Evolutionary conservation across 2,329 filamentous ascomycete species (phyloP), one percentile per base, ranked within the genome.

Genomic region (Colletotrichum navitas): DNA sequence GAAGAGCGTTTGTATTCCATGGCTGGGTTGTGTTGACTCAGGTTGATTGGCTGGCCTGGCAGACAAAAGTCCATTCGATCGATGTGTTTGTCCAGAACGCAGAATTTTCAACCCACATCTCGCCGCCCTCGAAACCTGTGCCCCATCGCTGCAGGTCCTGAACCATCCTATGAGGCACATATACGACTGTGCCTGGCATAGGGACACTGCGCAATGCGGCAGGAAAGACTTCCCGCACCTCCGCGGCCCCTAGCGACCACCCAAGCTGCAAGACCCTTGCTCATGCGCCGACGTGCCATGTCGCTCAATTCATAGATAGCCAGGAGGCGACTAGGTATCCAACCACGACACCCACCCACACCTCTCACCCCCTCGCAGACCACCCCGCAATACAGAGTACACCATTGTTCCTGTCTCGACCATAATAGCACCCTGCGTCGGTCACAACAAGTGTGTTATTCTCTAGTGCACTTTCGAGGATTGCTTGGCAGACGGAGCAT

Each of bases 151-250:
- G 65, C 65, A 68, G 64, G 64, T 61, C 55, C 36, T 60, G 39
- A 60, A 26, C 67, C 68, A 54, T 54, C 52, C 18, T 41, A 63
- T 52, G 47, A 51, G 47, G 34, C 47, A 54, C 51, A 34, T 32
- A 54, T 43, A 71, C 26, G 29, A 45, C 60, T 60, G 68, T 68
- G 54, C 65, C 68, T 71, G 64, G 39, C 68, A 68, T 59, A 63
- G 59, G 64, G 61, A 63, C 60, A 64, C 52, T 61, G 39, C 49
- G 49, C 58, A 63, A 51, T 14, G 51, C 66, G 61, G 66, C 16
- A 71, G 68, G 68, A 68, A 49, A 60, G 29, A 60, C 68, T 68
- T 68, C 64, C 68, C 68, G 65, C 39, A 41, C 65, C 68, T 68
- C 65, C 65, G 65, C 65, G 65, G 63, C 52, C 68, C 68, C 43